Percentiles rank a stretch among this genome's conserved stretches.
phyloP scores from a whole-genome alignment of 2,329 filamentous ascomycete species.

The Fusarium xylarioides region DNA sequence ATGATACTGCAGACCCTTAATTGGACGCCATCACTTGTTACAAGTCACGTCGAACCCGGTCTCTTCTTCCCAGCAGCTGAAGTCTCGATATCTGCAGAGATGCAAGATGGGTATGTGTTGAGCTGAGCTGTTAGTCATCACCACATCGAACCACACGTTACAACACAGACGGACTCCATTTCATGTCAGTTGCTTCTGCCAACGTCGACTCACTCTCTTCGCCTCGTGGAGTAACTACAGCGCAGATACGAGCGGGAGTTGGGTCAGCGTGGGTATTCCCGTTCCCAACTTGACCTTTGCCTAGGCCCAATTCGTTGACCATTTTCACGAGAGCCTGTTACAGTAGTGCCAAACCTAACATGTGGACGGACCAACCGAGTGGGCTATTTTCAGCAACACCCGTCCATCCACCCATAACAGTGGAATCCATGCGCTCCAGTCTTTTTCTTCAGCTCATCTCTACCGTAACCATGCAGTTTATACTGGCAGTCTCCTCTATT shows the following conservation, averaged over 20 bases:
- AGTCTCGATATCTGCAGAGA: not conserved
- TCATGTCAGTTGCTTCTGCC: not conserved
- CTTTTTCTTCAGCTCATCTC: not conserved
- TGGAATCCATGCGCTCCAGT: not conserved
- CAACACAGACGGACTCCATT: not conserved
- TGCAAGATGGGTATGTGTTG: not conserved
- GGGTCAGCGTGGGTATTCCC: slow-evolving; percentile 4
- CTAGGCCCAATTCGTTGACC: slow-evolving; percentile 20
- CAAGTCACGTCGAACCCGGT: not conserved
- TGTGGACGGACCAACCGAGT: not conserved
- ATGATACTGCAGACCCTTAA: not conserved
- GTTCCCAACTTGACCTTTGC: not conserved
- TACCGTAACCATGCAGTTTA: not conserved
- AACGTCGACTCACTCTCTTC: slow-evolving; percentile 1
- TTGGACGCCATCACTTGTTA: slow-evolving; percentile 4
- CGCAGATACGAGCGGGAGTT: slow-evolving; percentile 29
- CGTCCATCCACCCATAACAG: not conserved
- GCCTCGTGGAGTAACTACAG: not conserved
- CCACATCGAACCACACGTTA: slow-evolving; percentile 4
- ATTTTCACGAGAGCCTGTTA: slow-evolving; percentile 11
- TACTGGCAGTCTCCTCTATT: not conserved
- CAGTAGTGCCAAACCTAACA: slow-evolving; percentile 19
- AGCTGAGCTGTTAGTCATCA: slow-evolving; percentile 1
- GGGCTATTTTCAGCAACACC: slow-evolving; percentile 32
- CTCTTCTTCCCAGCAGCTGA: not conserved